Conservation (phyloP, 2,329 filamentous ascomycete species). For the Aspergillus cejpii region DNA sequence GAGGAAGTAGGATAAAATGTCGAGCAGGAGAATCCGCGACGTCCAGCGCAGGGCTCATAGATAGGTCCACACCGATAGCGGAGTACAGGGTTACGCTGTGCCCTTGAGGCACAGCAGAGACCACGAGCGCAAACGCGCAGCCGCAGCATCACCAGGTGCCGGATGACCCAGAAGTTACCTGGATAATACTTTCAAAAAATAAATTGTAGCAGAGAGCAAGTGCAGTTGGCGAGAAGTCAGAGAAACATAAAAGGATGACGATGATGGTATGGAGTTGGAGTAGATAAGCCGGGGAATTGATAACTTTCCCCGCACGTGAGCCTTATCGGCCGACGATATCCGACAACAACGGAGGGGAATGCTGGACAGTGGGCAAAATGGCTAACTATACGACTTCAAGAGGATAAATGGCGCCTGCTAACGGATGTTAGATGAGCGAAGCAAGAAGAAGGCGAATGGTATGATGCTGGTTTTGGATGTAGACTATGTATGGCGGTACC, state of each 20-base stretch:
- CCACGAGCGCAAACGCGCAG: slow-evolving; percentile 25
- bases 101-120: slow-evolving; percentile 15
- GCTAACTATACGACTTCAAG: background rate
- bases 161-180: background rate
- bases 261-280: too few species aligned
- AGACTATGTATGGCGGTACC: too few species aligned
- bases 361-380: too few species aligned
- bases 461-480: too few species aligned
- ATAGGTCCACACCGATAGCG: slow-evolving; percentile 19
- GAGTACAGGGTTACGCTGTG: slow-evolving; percentile 17
- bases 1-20: slow-evolving; percentile 40
- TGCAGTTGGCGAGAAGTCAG: slow-evolving; percentile 1
- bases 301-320: slow-evolving; percentile 25
- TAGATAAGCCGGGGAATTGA: slow-evolving; percentile 12
- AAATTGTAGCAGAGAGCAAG: background rate
- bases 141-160: slow-evolving; percentile 28
- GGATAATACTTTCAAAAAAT: background rate
- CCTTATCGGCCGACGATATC: slow-evolving; percentile 12
- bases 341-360: too few species aligned
- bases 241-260: slow-evolving; percentile 2
- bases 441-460: too few species aligned
- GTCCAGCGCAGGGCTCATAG: slow-evolving; percentile 4
- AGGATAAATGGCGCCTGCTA: too few species aligned
- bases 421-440: too few species aligned
- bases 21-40: slow-evolving; percentile 23